Evolutionary conservation across 495 filamentous ascomycete species (phyloP).

Genomic region (Penicilliopsis zonata): DNA sequence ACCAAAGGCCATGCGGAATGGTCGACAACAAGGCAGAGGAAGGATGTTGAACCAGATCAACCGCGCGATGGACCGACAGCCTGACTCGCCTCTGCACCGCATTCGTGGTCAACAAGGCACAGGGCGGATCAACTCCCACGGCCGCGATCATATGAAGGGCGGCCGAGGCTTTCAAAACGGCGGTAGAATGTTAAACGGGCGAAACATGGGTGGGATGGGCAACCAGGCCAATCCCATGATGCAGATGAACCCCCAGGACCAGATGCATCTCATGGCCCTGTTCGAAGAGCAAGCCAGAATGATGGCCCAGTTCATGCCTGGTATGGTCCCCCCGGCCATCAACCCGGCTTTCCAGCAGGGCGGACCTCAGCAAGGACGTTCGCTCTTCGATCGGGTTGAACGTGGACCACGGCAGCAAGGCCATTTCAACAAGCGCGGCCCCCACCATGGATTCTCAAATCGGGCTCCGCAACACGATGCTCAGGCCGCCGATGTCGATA

Average conservation of each 20-base stretch:
- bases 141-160: slow-evolving; percentile 61
- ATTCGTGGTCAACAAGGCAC: slow-evolving; percentile 59
- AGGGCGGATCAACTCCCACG: slow-evolving; percentile 66
- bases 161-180: slow-evolving; percentile 39
- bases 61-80: slow-evolving; percentile 68
- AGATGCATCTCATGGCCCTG: slow-evolving; percentile 72
- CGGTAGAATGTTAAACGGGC: slow-evolving; percentile 24
- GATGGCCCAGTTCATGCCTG: slow-evolving; percentile 57
- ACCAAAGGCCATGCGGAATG: slow-evolving; percentile 88
- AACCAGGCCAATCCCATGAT: slow-evolving; percentile 29
- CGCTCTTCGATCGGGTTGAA: slow-evolving; percentile 70
- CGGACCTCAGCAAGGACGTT: slow-evolving; percentile 43
- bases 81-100: slow-evolving; percentile 67
- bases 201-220: slow-evolving; percentile 39
- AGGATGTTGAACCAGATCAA: slow-evolving; percentile 81
- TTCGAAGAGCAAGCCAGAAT: slow-evolving; percentile 82
- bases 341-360: slow-evolving; percentile 43
- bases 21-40: slow-evolving; percentile 43
- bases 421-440: slow-evolving; percentile 19
- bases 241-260: slow-evolving; percentile 53
- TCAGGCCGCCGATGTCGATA: slow-evolving; percentile 23
- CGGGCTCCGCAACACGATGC: slow-evolving; percentile 11
- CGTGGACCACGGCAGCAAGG: slow-evolving; percentile 30
- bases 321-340: slow-evolving; percentile 34
- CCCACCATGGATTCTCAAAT: slow-evolving; percentile 10